Evolutionary conservation across 2,329 filamentous ascomycete genomes (phyloP).

Genomic region (Aureobasidium sp.): DNA sequence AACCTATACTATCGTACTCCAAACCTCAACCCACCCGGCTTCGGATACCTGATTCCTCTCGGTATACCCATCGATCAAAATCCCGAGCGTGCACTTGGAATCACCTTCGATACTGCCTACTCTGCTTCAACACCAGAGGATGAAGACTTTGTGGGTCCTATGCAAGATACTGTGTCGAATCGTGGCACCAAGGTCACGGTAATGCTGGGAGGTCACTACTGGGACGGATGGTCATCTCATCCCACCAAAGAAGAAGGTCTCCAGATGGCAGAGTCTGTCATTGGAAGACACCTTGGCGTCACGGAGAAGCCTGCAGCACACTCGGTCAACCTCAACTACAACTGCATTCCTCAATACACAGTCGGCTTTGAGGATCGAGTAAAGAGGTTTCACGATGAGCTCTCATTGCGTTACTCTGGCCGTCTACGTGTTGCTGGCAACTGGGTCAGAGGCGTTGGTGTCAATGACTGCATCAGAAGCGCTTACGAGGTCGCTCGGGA

Average conservation of each 20-base stretch:
- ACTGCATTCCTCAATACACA: slow-evolving; percentile 86
- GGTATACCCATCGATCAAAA: slow-evolving; percentile 62
- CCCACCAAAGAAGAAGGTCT: slow-evolving; percentile 60
- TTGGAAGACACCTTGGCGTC: slow-evolving; percentile 68
- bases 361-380: slow-evolving; percentile 66
- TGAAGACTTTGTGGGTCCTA: slow-evolving; percentile 21
- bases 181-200: slow-evolving; percentile 75
- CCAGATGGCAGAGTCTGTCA: slow-evolving; percentile 57
- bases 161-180: slow-evolving; percentile 36
- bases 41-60: slow-evolving; percentile 85
- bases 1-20: slow-evolving; percentile 73
- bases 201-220: slow-evolving; percentile 92
- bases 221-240: slow-evolving; percentile 55
- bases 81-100: slow-evolving; percentile 74
- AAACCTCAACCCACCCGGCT: slow-evolving; percentile 59
- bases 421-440: slow-evolving; percentile 52
- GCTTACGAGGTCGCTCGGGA: slow-evolving; percentile 46
- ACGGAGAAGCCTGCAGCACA: slow-evolving; percentile 51
- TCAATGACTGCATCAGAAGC: slow-evolving; percentile 45
- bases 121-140: slow-evolving; percentile 21
- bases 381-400: slow-evolving; percentile 45
- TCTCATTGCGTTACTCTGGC: slow-evolving; percentile 50
- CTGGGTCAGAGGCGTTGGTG: slow-evolving; percentile 40
- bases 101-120: slow-evolving; percentile 76
- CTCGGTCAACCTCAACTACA: slow-evolving; percentile 50